phyloP scores from a whole-genome alignment of 129 eudicot species.

The Solidago caesia region DNA sequence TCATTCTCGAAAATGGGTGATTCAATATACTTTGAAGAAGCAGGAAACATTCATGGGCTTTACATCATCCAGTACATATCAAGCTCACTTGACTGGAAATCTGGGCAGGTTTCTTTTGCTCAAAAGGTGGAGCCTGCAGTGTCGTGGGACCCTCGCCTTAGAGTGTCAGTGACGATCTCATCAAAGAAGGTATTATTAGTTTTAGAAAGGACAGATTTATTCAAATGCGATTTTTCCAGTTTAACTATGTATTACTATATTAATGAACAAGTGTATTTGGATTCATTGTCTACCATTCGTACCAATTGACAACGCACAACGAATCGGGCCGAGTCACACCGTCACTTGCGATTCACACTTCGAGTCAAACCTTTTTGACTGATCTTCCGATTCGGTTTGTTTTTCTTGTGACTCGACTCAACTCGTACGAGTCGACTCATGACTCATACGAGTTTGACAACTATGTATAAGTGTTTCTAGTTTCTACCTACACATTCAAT shows the following conservation, averaged over 20 bases:
- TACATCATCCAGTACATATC: conserved; percentile 78
- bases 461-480: not conserved
- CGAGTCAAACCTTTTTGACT: no score
- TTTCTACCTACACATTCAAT: not conserved
- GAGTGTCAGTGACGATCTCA: conserved; percentile 46
- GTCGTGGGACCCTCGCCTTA: conserved; percentile 67
- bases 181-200: conserved; percentile 45
- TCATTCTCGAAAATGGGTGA: conserved; percentile 95
- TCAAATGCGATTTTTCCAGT: not conserved
- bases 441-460: no score
- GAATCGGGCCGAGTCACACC: no score
- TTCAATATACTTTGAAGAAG: conserved; percentile 92
- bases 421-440: no score
- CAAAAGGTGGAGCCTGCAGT: conserved; percentile 64
- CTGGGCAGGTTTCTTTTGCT: conserved; percentile 46
- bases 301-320: no score
- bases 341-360: no score
- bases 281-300: not conserved
- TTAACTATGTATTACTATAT: not conserved
- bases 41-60: conserved; percentile 41
- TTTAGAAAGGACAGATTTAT: not conserved
- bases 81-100: conserved; percentile 75
- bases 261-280: not conserved
- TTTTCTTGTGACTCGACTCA: no score
- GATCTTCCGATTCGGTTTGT: no score